A percentile compares a stretch with the other conserved stretches of the same genome.
phyloP scores from a whole-genome alignment of 169 alveolate species.

The Cryptosporidium felis region DNA sequence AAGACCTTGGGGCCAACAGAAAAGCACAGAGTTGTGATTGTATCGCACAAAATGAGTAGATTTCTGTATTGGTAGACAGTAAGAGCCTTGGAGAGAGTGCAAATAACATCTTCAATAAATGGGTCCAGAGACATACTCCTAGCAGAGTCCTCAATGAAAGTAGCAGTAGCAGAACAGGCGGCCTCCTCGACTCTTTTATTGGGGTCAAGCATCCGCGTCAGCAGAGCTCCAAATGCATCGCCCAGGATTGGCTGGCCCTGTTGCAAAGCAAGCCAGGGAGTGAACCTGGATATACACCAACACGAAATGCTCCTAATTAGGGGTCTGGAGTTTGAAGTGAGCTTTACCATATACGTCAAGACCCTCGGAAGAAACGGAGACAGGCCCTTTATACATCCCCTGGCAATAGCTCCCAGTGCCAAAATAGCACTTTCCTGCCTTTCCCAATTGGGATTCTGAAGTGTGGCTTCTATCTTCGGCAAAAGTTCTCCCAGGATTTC shows the following conservation, averaged over 20 bases:
- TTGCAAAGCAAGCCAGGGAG: conserved; percentile 82
- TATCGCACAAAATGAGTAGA: conserved; percentile 18
- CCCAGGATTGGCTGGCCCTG: conserved; percentile 71
- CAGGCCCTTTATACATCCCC: conserved; percentile 84
- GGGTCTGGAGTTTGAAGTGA: conserved; percentile 83
- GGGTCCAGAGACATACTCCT: conserved; percentile 75
- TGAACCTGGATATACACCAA: conserved; percentile 89
- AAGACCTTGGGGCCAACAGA: conserved; percentile 13
- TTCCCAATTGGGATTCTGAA: conserved; percentile 87
- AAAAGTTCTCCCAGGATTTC: conserved; percentile 78
- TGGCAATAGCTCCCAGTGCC: conserved; percentile 90
- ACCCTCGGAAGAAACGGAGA: conserved; percentile 86
- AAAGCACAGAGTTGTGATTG: conserved; percentile 7
- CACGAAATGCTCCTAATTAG: conserved; percentile 88
- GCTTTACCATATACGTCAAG: conserved; percentile 79
- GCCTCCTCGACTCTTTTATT: conserved; percentile 93
- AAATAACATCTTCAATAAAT: conserved; percentile 78
- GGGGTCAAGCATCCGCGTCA: conserved; percentile 83
- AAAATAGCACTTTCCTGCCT: conserved; percentile 87
- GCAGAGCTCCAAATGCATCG: conserved; percentile 74
- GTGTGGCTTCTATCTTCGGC: conserved; percentile 82
- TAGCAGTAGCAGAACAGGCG: conserved; percentile 91
- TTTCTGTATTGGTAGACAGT: conserved; percentile 81
- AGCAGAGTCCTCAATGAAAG: conserved; percentile 84
- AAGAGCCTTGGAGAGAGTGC: conserved; percentile 81